Conservation (phyloP, 331 rosid genomes). For the Quercus tomentella region DNA sequence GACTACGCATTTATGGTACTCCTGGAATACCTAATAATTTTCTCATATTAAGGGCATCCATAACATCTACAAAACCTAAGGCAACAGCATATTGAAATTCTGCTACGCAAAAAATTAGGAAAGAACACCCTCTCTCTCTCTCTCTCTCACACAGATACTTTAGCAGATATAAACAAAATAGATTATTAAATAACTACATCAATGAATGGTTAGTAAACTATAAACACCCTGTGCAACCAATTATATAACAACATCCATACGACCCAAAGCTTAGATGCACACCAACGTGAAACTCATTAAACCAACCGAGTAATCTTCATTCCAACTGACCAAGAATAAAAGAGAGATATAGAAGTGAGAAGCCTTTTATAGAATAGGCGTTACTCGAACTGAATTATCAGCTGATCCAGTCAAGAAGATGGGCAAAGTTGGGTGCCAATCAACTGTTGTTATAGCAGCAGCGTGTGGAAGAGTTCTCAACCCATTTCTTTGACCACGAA, state of each 20-base stretch:
- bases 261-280: background rate
- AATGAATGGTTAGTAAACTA: background rate
- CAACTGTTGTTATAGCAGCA: too few relatives aligned
- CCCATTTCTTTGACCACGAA: too few relatives aligned
- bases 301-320: background rate
- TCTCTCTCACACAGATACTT: background rate
- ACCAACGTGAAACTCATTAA: background rate
- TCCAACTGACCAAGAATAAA: background rate
- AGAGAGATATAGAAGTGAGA: background rate
- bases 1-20: too few relatives aligned
- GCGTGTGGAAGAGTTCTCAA: too few relatives aligned
- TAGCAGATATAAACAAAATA: background rate
- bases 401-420: constrained; percentile 49
- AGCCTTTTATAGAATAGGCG: constrained; percentile 13
- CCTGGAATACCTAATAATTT: too few relatives aligned
- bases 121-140: background rate
- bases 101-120: background rate
- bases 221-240: background rate
- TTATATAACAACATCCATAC: background rate
- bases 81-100: background rate
- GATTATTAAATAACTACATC: background rate
- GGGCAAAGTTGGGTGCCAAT: too few relatives aligned
- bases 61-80: background rate
- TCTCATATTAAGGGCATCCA: too few relatives aligned
- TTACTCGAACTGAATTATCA: constrained; percentile 45